Conservation (phyloP, 495 filamentous ascomycete genomes). For the Neurospora sp. region DNA sequence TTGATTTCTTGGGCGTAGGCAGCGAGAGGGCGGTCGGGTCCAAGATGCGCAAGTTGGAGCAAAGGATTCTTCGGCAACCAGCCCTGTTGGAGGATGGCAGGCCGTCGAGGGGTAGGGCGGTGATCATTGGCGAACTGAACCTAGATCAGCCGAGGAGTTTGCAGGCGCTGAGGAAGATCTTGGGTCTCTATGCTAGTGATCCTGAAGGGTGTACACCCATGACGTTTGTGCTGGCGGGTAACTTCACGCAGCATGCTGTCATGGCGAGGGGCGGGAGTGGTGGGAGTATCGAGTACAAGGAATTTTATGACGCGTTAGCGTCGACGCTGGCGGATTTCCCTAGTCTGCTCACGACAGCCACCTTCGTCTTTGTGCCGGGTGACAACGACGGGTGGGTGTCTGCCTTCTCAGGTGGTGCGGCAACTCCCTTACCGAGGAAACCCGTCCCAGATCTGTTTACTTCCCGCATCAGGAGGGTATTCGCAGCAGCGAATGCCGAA, state of each 20-base stretch:
- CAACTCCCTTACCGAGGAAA: constrained; percentile 61
- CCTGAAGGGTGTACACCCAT: constrained; percentile 58
- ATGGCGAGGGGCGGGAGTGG: constrained; percentile 60
- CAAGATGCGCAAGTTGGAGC: constrained; percentile 70
- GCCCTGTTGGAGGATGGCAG: constrained; percentile 1
- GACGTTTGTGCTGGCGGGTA: constrained; percentile 70
- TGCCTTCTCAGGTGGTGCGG: constrained; percentile 74
- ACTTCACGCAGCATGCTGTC: constrained; percentile 66
- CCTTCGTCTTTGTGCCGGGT: constrained; percentile 86
- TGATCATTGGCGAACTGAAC: constrained; percentile 71
- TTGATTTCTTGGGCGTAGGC: constrained; percentile 88
- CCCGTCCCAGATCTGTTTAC: constrained; percentile 80
- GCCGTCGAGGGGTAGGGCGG: constrained; percentile 39
- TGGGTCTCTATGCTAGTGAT: constrained; percentile 57
- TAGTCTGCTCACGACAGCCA: constrained; percentile 63
- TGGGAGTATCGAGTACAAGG: constrained; percentile 86
- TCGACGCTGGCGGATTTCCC: constrained; percentile 77
- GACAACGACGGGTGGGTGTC: constrained; percentile 93
- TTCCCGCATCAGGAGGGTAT: constrained; percentile 66
- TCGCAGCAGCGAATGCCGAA: constrained; percentile 65
- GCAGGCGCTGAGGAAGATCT: constrained; percentile 65
- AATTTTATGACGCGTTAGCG: constrained; percentile 81
- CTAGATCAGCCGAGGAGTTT: constrained; percentile 72
- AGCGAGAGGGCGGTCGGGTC: constrained; percentile 76
- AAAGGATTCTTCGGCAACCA: constrained; percentile 28